These are phyloP conservation scores for Anethum foeniculum DNA, from an alignment of 140 eudicot genomes.

Conservation along the genomic window DNA sequence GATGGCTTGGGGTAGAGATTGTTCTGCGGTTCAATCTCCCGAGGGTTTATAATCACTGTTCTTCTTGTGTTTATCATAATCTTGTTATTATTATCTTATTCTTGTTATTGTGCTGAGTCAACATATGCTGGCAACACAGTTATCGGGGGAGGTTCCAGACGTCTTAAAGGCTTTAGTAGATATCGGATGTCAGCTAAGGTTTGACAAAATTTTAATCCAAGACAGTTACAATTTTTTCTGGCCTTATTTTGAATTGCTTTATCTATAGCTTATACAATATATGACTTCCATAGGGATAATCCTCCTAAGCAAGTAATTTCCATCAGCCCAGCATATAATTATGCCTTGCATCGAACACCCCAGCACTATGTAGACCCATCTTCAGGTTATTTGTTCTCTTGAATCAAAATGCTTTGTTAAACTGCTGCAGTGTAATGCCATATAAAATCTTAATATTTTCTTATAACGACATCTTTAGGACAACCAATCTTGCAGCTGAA, in stretches of 20 bases:
- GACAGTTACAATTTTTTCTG: background rate
- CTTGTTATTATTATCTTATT: too few relatives aligned
- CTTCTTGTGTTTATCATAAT: too few relatives aligned
- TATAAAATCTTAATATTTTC: slow-evolving; percentile 14
- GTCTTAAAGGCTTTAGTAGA: slow-evolving; percentile 79
- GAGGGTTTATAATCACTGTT: too few relatives aligned
- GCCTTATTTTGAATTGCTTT: background rate
- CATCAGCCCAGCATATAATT: slow-evolving; percentile 69
- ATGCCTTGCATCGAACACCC: slow-evolving; percentile 45
- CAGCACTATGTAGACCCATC: slow-evolving; percentile 63
- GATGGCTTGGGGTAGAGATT: too few relatives aligned
- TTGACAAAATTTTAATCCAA: background rate
- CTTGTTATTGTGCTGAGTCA: too few relatives aligned
- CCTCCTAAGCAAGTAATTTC: slow-evolving; percentile 94
- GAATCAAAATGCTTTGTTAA: background rate
- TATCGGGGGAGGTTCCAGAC: slow-evolving; percentile 83
- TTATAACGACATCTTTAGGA: slow-evolving; percentile 23
- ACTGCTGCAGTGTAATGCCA: slow-evolving; percentile 13
- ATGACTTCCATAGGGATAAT: slow-evolving; percentile 44
- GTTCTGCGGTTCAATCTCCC: too few relatives aligned
- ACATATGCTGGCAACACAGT: slow-evolving; percentile 28
- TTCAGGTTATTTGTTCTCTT: slow-evolving; percentile 52
- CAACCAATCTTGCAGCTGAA: slow-evolving; percentile 57
- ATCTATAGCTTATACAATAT: background rate
- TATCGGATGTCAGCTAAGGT: slow-evolving; percentile 85